Base-by-base conservation (phyloP, 768 basidiomycete species). In the Panellus pusillus region DNA sequence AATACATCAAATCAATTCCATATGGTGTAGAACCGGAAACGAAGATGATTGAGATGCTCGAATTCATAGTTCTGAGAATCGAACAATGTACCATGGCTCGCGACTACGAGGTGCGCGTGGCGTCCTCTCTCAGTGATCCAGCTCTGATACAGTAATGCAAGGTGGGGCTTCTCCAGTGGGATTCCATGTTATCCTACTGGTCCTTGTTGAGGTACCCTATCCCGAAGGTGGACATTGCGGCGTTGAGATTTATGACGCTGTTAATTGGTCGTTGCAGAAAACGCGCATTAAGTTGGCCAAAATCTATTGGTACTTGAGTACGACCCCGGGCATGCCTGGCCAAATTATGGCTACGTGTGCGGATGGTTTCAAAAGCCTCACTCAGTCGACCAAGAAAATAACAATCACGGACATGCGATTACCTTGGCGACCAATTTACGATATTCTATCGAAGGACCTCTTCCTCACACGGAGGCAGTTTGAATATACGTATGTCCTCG, bases 131-230 rank as follows among this genome's bases (percentile, higher is more conserved):
- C n/a, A 6, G 13, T 24, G 17, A 24, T 47, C 12, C 48, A n/a
- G 3, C 27, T 13, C 50, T 51, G 13, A 51, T 17, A 29, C 11
- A 24, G 20, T 47, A 36, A 44, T 48, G 36, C 9, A 40, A 60
- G 58, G 52, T 50, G 28, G 91, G 90, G 7, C 79, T 93, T 54
- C 56, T 84, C 41, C 87, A 91, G 72, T 86, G 89, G 90, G 91
- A 87, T 64, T 80, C 79, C 62, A 85, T 90, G 84, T 64, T 89
- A 45, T 77, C 76, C 44, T 83, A 88, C 65, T 93, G 91, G 91
- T 69, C 72, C 41, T 85, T 85, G 74, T 79, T 94, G 67, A 90
- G 91, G 65, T 93, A 93, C 65, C 92, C 90, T 32, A 86, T 95
- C 63, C 90, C 89, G 50, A 86, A 87, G 44, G 58, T 56, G 46